Evolutionary conservation across 352 stramenopile genomes (phyloP).

Genomic region (Globisporangium cylindrosporum): DNA sequence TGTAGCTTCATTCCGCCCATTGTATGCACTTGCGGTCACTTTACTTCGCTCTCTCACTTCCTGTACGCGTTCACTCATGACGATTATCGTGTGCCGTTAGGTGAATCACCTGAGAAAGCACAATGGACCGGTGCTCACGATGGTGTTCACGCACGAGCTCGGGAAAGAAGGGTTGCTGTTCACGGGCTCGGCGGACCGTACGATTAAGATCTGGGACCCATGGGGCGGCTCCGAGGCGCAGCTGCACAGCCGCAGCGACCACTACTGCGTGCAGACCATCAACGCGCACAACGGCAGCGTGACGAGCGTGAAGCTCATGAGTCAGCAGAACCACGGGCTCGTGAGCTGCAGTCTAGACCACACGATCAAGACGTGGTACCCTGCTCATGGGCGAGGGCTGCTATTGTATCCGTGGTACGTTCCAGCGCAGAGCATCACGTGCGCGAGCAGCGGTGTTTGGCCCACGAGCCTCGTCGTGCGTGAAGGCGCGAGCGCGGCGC

Average conservation of each 20-base stretch:
- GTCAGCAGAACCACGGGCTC: constrained; percentile 45
- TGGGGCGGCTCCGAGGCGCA: constrained; percentile 42
- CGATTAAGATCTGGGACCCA: constrained; percentile 73
- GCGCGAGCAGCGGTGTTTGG: constrained; percentile 53
- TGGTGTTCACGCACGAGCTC: constrained; percentile 43
- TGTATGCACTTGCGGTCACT: constrained; percentile 23
- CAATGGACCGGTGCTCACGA: constrained; percentile 39
- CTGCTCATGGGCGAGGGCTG: constrained; percentile 46
- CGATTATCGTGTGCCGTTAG: constrained; percentile 17
- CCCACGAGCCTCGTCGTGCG: constrained; percentile 56
- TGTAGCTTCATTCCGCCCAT: constrained; percentile 42
- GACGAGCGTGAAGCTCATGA: constrained; percentile 42
- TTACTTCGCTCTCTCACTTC: too few species aligned
- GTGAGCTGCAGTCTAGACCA: constrained; percentile 71
- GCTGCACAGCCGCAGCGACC: constrained; percentile 28
- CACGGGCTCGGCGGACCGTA: constrained; percentile 58
- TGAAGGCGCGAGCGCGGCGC: constrained; percentile 32
- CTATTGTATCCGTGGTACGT: constrained; percentile 73
- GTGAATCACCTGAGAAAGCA: constrained; percentile 48
- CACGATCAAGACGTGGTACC: constrained; percentile 68
- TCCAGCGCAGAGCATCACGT: constrained; percentile 49
- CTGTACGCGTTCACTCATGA: too few species aligned
- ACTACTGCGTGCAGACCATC: constrained; percentile 66
- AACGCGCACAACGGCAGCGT: constrained; percentile 53
- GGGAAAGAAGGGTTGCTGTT: constrained; percentile 60